Base-by-base conservation (phyloP, 129 eudicot species). In the Silybum marianum region DNA sequence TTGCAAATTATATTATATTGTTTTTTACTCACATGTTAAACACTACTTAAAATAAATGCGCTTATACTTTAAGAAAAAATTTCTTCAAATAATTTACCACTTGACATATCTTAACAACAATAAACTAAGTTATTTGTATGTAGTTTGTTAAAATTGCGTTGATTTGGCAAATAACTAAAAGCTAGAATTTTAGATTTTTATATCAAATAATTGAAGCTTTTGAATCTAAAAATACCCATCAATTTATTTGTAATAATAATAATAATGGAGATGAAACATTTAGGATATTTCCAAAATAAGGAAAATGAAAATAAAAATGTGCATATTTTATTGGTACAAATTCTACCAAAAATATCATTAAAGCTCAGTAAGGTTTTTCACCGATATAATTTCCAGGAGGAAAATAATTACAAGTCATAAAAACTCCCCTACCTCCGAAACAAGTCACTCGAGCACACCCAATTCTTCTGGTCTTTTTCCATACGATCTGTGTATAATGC, bases 401-500 rank as follows among this genome's bases (percentile, higher is more conserved):
- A 80, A 72, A 84, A 80, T 87, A 87, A n/a, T 87, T 84, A 69
- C 90, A 87, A 21, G 89, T 86, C 76, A 87, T 84, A 67, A 87
- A 83, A 74, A 78, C 84, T 25, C 87, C 85, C 28, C 85, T 54
- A n/a, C 87, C 90, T 18, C 80, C 85, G 44, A 76, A 75, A 67
- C 90, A 87, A 10, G 81, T 83, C 16, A 84, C 87, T 16, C 85
- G 84, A 38, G 90, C 91, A 51, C 89, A 85, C 75, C 91, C 89
- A 62, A 88, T 54, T 74, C 73, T 82, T 40, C 42, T 79, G 8
- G 86, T 85, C 1, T 25, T 32, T 68, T 71, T 84, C 89, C 89
- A 88, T 65, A 88, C 88, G 4, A 88, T 71, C 79, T 88, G 91
- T 9, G 91, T 88, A 42, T 88, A 88, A 62, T 88, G 91, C 32